Base-by-base conservation (phyloP, 768 basidiomycete species). In the Porphyrellus cyaneotinctus region DNA sequence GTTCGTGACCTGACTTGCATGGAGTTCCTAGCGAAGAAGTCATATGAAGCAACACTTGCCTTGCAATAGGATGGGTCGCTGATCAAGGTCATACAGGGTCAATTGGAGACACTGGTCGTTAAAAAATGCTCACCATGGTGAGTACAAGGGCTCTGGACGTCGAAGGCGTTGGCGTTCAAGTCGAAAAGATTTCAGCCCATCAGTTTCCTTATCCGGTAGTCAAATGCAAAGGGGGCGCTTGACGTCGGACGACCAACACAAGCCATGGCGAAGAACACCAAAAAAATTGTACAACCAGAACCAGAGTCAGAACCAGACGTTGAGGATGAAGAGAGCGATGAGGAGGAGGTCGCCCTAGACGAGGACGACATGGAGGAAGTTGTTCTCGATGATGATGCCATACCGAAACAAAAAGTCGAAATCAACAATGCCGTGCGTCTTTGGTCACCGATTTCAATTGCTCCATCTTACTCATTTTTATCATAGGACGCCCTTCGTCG, bases 31-130 rank as follows among this genome's bases (percentile, higher is more conserved):
- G 14, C 49, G 35, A 35, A 51, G 14, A 18, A n/a, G 39, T 30
- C 28, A 52, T 52, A 43, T 17, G 20, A 51, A 36, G 28, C n/a
- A 44, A 35, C 10, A 38, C 60, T 65, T 48, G 49, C 82, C 85
- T 85, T 84, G 87, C 46, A 88, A 64, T 60, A 89, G 77, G 69
- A 89, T 88, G 31, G 86, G 86, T 67, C 86, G 78, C 87, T 88
- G 54, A 26, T 41, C 17, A 17, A 38, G 3, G 33, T 53, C 24
- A 52, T 44, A 32, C 10, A 46, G n/a, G 13, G 55, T 54, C 26
- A 43, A 22, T 0, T 15, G 32, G 14, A 41, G 4, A 4, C 1
- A 6, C 38, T 26, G 1, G 1, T 2, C 2, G 14, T 6, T 4
- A 33, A 56, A 4, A 0, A 17, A n/a, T 3, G 14, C 57, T 47